Evolutionary conservation across 2,329 filamentous ascomycete species (phyloP).

Genomic region (Aureobasidium sp.): DNA sequence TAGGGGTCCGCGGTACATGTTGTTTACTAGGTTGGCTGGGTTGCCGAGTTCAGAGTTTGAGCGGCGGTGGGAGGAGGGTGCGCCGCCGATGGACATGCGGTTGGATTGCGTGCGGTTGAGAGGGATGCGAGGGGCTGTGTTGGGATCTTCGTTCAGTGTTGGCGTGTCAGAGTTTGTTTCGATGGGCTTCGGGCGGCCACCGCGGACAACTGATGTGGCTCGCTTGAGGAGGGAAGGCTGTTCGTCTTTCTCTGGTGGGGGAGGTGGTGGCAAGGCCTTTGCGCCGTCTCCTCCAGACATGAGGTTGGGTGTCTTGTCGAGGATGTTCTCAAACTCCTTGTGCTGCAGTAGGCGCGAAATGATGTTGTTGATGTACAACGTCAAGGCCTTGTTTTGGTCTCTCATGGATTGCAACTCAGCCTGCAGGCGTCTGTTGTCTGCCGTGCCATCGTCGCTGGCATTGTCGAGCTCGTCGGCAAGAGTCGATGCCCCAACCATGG

Average conservation of each 20-base stretch:
- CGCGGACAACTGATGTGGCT: slow-evolving; percentile 53
- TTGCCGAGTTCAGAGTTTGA: slow-evolving; percentile 38
- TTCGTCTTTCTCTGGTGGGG: slow-evolving; percentile 48
- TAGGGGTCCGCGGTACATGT: slow-evolving; percentile 72
- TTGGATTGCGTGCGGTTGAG: slow-evolving; percentile 52
- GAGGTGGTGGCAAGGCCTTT: slow-evolving; percentile 73
- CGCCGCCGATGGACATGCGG: slow-evolving; percentile 32
- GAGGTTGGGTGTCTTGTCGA: slow-evolving; percentile 68
- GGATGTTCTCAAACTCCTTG: slow-evolving; percentile 88
- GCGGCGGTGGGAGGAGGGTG: slow-evolving; percentile 30
- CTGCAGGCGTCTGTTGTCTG: slow-evolving; percentile 53
- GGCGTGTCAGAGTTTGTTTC: slow-evolving; percentile 20
- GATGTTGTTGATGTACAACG: slow-evolving; percentile 98
- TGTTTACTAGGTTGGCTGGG: slow-evolving; percentile 70
- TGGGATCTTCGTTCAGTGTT: slow-evolving; percentile 51
- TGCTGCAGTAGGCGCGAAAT: slow-evolving; percentile 91
- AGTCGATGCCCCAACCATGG: slow-evolving; percentile 46
- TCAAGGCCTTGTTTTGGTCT: slow-evolving; percentile 95
- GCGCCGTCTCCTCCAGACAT: slow-evolving; percentile 37
- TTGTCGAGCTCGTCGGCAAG: slow-evolving; percentile 78
- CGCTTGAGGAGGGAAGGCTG: slow-evolving; percentile 47
- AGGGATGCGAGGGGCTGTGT: slow-evolving; percentile 70
- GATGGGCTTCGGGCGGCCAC: slow-evolving; percentile 26
- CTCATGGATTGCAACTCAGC: slow-evolving; percentile 70
- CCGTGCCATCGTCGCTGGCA: slow-evolving; percentile 52